Evolutionary conservation across 176 grass and related monocot genomes (phyloP), one percentile per base, ranked within the genome.

Genomic region (Eleusine coracana): DNA sequence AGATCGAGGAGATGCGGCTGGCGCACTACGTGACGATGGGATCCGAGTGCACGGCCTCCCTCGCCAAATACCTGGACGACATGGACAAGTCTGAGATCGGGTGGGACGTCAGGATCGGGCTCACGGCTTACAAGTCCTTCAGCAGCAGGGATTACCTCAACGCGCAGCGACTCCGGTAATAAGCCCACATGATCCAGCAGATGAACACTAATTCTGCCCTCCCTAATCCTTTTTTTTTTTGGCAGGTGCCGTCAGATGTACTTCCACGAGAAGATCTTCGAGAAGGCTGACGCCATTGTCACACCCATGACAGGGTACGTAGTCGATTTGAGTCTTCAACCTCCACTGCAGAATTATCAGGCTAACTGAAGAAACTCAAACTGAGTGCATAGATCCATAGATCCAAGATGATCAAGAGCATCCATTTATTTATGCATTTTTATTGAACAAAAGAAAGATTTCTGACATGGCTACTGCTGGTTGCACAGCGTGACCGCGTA

Each of bases 1-100:
- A 93, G 82, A 88, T 95, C 37, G 96, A 95, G 44, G 96, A 95
- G 87, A 98, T 95, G 96, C 84, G 91, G 0, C 84, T 98, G 28
- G 96, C 92, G 80, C 90, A 98, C 71, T 98, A 98, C 77, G 80
- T 93, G 20, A 95, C 92, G 41, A 98, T 98, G 76, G 92, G 90
- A 18, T 88, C 92, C 3, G 96, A 98, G 86, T 95, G 90, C 89
- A 85, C 91, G 5, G 85, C 96, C 5, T 98, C 96, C 45, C 76
- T 98, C 11, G 82, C 89, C 23, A 88, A 78, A 10, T 88, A 95
- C 69, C 82, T 98, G 52, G 45, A 84, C 18, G 88, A 81, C 74
- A 54, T 88, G 64, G 77, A 89, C 41, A 80, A 34, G 28, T 87
- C 87, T 44, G 91, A 93, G 65, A 88, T 93, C 48, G 96, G 92